A percentile compares a stretch with the other conserved stretches of the same genome.
Conservation (phyloP, 805 yeast genomes). For the Starmerella stellata region DNA sequence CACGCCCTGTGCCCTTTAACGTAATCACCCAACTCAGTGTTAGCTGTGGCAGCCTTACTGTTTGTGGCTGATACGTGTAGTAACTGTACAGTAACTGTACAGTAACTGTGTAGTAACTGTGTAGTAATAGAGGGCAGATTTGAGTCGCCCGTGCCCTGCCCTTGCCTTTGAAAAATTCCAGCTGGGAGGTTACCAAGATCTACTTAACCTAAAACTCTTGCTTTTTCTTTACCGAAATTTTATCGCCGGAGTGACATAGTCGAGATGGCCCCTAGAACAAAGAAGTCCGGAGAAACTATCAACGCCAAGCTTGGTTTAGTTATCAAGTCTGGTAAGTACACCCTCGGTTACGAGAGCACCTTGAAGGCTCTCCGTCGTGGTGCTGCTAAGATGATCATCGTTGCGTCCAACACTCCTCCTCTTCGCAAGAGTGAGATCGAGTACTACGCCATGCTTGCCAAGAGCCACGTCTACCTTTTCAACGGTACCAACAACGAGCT, state of each 20-base stretch:
- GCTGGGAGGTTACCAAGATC: no score
- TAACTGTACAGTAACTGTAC: no score
- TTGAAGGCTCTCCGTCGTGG: conserved; percentile 97
- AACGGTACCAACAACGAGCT: conserved; percentile 99
- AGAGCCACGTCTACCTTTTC: conserved; percentile 95
- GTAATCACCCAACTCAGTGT: background rate
- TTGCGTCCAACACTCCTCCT: conserved; percentile 99
- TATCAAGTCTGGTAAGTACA: conserved; percentile 98
- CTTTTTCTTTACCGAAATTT: conserved; percentile 1
- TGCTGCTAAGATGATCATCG: conserved; percentile 93
- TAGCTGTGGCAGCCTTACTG: no score
- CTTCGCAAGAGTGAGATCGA: conserved; percentile 99
- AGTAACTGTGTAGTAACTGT: no score
- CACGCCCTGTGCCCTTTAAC: background rate
- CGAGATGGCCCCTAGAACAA: conserved; percentile 99
- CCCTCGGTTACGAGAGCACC: conserved; percentile 98
- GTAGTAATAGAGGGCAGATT: no score
- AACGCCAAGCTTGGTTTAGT: conserved; percentile 96
- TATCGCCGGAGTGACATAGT: conserved; percentile 73
- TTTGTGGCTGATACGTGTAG: no score
- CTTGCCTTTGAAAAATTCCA: no score
- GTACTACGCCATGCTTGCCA: conserved; percentile 99
- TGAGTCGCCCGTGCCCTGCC: no score
- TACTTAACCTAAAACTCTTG: no score
- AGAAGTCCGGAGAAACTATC: conserved; percentile 80